phyloP scores from a whole-genome alignment of 73 alveolate genomes.

The Tetrahymena malaccensis region DNA sequence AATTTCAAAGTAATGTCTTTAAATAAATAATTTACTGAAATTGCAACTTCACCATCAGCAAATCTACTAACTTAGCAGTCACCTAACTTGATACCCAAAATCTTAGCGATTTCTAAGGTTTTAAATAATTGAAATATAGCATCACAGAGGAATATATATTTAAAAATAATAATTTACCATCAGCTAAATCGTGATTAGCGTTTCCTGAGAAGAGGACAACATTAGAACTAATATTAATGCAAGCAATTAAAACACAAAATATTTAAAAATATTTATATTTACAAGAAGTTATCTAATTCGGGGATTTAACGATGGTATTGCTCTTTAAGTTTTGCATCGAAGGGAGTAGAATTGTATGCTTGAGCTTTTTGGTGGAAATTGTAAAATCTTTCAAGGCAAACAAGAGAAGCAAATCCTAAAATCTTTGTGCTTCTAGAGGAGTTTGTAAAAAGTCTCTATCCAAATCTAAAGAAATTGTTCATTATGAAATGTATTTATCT shows the following conservation, averaged over 20 bases:
- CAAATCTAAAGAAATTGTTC: background rate
- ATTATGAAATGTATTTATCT: background rate
- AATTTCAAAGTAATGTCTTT: background rate
- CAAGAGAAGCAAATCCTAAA: background rate
- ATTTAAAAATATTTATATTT: background rate
- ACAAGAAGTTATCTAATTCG: conserved; percentile 32
- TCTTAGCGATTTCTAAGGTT: conserved; percentile 28
- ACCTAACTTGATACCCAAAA: conserved; percentile 27
- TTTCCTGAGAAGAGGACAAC: conserved; percentile 24
- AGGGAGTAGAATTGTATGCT: background rate
- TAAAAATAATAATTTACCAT: background rate
- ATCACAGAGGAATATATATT: background rate
- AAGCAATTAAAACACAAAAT: background rate
- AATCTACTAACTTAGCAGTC: conserved; percentile 54
- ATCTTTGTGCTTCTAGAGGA: background rate
- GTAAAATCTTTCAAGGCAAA: background rate
- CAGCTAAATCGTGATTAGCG: conserved; percentile 17
- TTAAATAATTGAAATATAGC: background rate
- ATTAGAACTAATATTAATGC: background rate
- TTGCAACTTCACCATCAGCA: conserved; percentile 88
- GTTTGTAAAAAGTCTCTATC: background rate
- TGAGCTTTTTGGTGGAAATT: background rate
- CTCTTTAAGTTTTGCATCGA: conserved; percentile 8
- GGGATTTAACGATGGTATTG: conserved; percentile 21
- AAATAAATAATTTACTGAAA: background rate